phyloP scores from a whole-genome alignment of 2,329 filamentous ascomycete genomes.

The Dothistroma pini region DNA sequence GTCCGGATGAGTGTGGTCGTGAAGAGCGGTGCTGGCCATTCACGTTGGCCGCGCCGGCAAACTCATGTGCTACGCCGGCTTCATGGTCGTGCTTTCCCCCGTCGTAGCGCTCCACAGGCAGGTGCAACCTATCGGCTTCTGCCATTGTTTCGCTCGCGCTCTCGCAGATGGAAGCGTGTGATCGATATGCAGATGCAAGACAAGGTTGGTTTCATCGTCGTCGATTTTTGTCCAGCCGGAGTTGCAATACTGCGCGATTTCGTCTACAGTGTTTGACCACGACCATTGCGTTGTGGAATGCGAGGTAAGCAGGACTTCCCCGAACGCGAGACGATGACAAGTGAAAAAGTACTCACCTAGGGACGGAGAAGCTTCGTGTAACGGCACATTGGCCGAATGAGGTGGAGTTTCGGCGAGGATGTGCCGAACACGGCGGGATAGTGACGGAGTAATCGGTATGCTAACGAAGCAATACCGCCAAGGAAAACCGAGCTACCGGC shows the following conservation, averaged over 20 bases:
- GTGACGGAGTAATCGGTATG: neutral
- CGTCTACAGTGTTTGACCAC: neutral
- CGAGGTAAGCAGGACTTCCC: neutral
- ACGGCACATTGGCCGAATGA: neutral
- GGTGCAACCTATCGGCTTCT: neutral
- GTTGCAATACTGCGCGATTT: neutral
- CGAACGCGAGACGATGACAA: neutral
- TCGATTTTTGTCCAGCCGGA: neutral
- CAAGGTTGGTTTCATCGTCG: neutral
- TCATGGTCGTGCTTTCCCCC: neutral
- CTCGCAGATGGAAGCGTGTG: neutral
- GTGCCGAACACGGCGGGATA: neutral
- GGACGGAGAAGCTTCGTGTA: neutral
- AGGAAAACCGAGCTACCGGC: too few relatives aligned
- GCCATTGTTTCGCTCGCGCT: neutral
- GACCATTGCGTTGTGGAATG: neutral
- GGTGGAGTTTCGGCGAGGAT: neutral
- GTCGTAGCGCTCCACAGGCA: neutral
- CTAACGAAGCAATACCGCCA: neutral
- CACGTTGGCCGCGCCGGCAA: neutral
- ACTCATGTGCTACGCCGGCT: neutral
- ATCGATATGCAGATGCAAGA: neutral
- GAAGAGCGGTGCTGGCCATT: neutral
- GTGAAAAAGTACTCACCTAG: neutral
- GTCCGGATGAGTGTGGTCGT: neutral